Evolutionary conservation across 2,329 filamentous ascomycete genomes (phyloP).

Genomic region (Alternaria hordeiaustralica): DNA sequence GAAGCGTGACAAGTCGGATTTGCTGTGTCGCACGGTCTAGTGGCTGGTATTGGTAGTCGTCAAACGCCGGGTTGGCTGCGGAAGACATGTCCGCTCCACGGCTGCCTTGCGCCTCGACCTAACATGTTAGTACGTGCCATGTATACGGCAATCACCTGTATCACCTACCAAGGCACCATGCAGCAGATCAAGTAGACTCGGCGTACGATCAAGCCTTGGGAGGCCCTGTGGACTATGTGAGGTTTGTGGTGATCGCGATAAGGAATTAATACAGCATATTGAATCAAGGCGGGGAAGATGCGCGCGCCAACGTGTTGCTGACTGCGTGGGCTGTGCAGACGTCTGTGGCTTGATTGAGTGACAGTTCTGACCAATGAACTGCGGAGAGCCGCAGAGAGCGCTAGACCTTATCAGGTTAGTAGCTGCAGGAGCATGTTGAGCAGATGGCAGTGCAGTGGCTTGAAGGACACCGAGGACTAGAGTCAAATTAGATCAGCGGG

Average conservation of each 20-base stretch:
- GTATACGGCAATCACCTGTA: neutral
- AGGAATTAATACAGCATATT: neutral
- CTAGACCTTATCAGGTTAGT: neutral
- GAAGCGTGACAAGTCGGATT: neutral
- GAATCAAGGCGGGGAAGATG: neutral
- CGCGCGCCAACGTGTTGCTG: neutral
- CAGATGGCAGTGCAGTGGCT: neutral
- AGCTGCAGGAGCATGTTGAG: neutral
- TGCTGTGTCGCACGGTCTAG: neutral
- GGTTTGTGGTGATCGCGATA: neutral
- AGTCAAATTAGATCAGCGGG: neutral
- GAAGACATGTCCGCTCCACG: neutral
- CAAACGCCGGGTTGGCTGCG: neutral
- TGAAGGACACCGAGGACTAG: rapidly evolving
- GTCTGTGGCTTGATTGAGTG: neutral
- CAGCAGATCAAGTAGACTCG: neutral
- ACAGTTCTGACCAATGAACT: neutral
- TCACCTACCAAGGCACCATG: neutral
- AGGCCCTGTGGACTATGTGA: neutral
- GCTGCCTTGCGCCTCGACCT: neutral
- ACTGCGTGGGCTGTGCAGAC: neutral
- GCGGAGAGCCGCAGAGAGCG: neutral
- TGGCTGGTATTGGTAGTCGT: neutral
- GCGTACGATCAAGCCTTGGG: neutral
- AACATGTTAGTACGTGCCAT: neutral